Conservation (phyloP, 495 filamentous ascomycete species). For the Aspergillus cristatus region DNA sequence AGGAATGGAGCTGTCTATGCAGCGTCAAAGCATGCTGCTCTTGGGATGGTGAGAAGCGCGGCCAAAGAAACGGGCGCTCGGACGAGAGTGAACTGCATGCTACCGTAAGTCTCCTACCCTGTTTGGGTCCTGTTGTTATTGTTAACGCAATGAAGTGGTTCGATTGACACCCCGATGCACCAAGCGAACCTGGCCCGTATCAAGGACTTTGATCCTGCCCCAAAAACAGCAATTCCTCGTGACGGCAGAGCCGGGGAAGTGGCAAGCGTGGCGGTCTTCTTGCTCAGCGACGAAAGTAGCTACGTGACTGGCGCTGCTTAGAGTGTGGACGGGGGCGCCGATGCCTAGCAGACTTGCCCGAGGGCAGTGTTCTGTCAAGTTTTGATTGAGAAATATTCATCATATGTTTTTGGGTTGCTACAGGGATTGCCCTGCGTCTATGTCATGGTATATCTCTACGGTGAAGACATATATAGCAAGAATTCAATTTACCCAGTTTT, state of each 20-base stretch:
- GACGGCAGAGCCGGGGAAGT: slow-evolving; percentile 14
- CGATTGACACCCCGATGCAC: neutral
- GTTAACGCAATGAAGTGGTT: neutral
- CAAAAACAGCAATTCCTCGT: slow-evolving; percentile 9
- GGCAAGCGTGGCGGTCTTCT: slow-evolving; percentile 13
- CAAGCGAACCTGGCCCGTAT: neutral
- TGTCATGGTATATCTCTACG: no score
- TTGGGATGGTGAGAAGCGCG: slow-evolving; percentile 13
- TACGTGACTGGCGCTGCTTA: slow-evolving; percentile 16
- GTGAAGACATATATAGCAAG: no score
- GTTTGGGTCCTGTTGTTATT: neutral
- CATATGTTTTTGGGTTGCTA: no score
- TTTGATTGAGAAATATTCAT: no score
- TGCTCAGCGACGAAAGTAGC: slow-evolving; percentile 14
- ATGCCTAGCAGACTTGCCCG: no score
- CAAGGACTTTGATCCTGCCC: neutral
- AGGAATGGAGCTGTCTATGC: slow-evolving; percentile 8
- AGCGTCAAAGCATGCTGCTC: slow-evolving; percentile 15
- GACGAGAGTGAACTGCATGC: slow-evolving; percentile 4
- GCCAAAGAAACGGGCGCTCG: slow-evolving; percentile 10
- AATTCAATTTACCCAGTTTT: no score
- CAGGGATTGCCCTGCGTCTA: no score
- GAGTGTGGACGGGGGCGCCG: slow-evolving; percentile 12
- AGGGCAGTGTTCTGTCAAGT: no score
- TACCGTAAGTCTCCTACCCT: slow-evolving; percentile 10